Percentiles rank a stretch among this genome's conserved stretches.
phyloP scores from a whole-genome alignment of 768 basidiomycete genomes.

The Cantharellus anzutake region DNA sequence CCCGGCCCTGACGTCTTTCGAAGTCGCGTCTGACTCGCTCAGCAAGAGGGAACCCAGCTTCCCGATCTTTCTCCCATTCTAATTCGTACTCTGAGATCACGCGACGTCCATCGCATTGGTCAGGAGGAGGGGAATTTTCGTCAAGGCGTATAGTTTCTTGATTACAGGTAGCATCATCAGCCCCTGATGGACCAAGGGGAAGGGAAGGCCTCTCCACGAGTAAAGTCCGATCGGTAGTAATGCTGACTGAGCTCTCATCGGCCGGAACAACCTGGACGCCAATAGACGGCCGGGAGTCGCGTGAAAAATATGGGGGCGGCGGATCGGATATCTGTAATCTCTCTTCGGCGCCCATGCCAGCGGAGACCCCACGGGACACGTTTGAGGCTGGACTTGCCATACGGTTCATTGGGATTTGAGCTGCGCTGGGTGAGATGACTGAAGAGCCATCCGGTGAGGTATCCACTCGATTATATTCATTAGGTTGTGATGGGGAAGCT shows the following conservation, averaged over 20 bases:
- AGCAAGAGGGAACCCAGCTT: constrained; percentile 24
- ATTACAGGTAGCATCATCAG: background rate
- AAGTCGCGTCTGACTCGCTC: constrained; percentile 19
- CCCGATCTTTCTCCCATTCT: constrained; percentile 26
- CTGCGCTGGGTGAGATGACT: background rate
- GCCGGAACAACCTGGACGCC: too few relatives aligned
- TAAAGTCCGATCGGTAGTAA: too few relatives aligned
- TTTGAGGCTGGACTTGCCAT: too few relatives aligned
- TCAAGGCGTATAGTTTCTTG: constrained; percentile 19
- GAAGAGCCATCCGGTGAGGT: background rate
- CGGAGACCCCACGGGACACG: too few relatives aligned
- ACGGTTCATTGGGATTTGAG: too few relatives aligned
- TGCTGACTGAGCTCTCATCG: too few relatives aligned
- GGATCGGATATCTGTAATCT: too few relatives aligned
- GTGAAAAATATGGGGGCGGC: too few relatives aligned
- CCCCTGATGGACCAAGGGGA: background rate
- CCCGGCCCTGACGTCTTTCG: constrained; percentile 20
- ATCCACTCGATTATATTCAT: background rate
- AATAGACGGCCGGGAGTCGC: too few relatives aligned
- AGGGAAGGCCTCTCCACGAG: background rate
- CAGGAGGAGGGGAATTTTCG: constrained; percentile 15
- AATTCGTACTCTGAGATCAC: constrained; percentile 14
- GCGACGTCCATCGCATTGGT: background rate
- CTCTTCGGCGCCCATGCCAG: too few relatives aligned
- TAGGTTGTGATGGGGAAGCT: background rate